Percentiles rank a stretch among this genome's conserved stretches.
These are phyloP conservation scores for Rhizopogon salebrosus DNA, from an alignment of 768 basidiomycete species.

Conservation along the genomic window DNA sequence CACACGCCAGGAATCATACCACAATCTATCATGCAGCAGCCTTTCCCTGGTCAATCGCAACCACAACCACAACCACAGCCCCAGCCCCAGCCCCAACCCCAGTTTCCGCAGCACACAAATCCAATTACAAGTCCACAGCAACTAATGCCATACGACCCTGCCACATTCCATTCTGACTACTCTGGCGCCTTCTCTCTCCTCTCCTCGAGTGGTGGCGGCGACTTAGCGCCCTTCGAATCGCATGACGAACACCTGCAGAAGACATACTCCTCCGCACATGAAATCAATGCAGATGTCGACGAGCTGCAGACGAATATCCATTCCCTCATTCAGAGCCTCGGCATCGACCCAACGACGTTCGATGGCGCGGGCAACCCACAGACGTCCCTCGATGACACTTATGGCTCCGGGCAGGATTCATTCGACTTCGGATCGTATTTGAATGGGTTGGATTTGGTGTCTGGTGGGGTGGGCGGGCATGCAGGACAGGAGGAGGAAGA, in stretches of 20 bases:
- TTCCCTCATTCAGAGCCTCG: constrained; percentile 65
- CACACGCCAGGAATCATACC: constrained; percentile 7
- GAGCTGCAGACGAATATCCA: constrained; percentile 64
- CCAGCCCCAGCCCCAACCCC: constrained; percentile 15
- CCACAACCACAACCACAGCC: constrained; percentile 15
- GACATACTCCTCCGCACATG: constrained; percentile 53
- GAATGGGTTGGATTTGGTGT: constrained; percentile 27
- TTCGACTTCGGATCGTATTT: constrained; percentile 38
- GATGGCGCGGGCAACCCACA: constrained; percentile 3
- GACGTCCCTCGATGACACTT: constrained; percentile 4
- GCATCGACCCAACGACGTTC: constrained; percentile 47
- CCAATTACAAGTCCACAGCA: constrained; percentile 8
- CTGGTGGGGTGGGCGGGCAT: constrained; percentile 15
- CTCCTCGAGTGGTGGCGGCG: constrained; percentile 20
- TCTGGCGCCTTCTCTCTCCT: constrained; percentile 20
- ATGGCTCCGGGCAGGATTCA: constrained; percentile 13
- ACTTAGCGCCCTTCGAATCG: constrained; percentile 28
- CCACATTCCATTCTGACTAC: constrained; percentile 15
- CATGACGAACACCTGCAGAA: constrained; percentile 43
- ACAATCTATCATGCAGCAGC: constrained; percentile 19
- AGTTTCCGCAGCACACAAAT: background rate
- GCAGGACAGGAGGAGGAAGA: constrained; percentile 18
- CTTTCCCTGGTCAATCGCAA: constrained; percentile 13
- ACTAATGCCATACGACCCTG: constrained; percentile 17
- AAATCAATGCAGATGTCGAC: constrained; percentile 71